A percentile compares a stretch with the other conserved stretches of the same genome.
These are phyloP conservation scores for Amanita pallidorosea DNA, from an alignment of 768 basidiomycete genomes.

Conservation along the genomic window DNA sequence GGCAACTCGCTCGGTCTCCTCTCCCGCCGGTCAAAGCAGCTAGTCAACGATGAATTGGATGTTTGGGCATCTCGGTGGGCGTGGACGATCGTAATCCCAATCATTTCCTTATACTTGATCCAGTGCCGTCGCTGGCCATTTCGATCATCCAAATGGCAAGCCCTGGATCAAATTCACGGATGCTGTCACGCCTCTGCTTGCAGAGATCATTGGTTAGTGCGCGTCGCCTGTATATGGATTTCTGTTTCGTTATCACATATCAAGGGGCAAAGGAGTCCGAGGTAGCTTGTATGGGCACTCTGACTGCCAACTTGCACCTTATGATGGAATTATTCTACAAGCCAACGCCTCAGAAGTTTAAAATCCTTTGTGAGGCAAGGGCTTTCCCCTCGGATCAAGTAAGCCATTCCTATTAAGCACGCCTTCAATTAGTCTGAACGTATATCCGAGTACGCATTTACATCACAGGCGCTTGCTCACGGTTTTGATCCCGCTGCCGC, in stretches of 20 bases:
- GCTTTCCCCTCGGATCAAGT: slow-evolving; percentile 98
- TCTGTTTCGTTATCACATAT: slow-evolving; percentile 6
- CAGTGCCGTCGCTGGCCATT: slow-evolving; percentile 86
- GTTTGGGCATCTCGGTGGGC: slow-evolving; percentile 71
- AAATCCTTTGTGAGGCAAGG: slow-evolving; percentile 88
- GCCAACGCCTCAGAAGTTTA: slow-evolving; percentile 75
- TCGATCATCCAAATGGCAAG: slow-evolving; percentile 73
- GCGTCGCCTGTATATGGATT: too few species aligned
- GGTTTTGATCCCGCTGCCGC: slow-evolving; percentile 63
- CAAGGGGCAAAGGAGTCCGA: slow-evolving; percentile 80
- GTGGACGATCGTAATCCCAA: slow-evolving; percentile 7
- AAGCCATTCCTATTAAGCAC: slow-evolving; percentile 12
- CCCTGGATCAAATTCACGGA: slow-evolving; percentile 78
- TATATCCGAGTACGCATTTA: slow-evolving; percentile 75
- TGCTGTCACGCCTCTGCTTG: slow-evolving; percentile 61
- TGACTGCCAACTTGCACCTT: slow-evolving; percentile 93
- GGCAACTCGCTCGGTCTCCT: slow-evolving; percentile 91
- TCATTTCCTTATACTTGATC: slow-evolving; percentile 10
- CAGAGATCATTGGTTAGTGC: slow-evolving; percentile 69
- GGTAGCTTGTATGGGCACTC: slow-evolving; percentile 90
- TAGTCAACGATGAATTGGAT: slow-evolving; percentile 74
- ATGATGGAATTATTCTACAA: slow-evolving; percentile 93
- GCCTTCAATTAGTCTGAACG: neutral
- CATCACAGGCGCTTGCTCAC: slow-evolving; percentile 81
- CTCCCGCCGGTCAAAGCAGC: slow-evolving; percentile 57